Percentiles rank a stretch among this genome's conserved stretches.
phyloP scores from a whole-genome alignment of 2,329 filamentous ascomycete species.

The Neurospora sp. region DNA sequence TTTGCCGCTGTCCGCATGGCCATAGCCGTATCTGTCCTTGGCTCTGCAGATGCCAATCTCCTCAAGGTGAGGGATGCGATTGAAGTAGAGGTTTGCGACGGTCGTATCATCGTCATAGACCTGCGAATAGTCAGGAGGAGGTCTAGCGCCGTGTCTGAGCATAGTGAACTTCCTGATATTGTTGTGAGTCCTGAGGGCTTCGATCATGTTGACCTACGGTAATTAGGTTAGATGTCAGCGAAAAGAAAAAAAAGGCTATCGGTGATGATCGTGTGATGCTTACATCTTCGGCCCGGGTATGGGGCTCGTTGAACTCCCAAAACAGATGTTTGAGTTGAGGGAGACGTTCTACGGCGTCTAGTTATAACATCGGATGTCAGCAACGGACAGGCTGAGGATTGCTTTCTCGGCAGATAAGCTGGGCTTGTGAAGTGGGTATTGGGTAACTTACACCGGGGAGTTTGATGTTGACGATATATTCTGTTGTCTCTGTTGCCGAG shows the following conservation, averaged over 20 bases:
- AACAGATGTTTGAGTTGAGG: background rate
- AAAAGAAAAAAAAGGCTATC: background rate
- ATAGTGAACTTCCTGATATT: background rate
- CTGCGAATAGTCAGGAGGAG: background rate
- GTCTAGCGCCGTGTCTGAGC: background rate
- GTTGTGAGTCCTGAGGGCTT: background rate
- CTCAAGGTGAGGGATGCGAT: background rate
- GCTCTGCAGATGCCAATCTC: background rate
- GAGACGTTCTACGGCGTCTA: background rate
- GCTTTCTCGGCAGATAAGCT: background rate
- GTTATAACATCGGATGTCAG: background rate
- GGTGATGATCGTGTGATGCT: background rate
- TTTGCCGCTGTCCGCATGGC: background rate
- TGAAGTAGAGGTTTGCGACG: background rate
- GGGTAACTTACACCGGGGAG: background rate
- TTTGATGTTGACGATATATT: background rate
- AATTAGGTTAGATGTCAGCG: background rate
- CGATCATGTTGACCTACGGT: background rate
- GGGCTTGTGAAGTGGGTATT: background rate
- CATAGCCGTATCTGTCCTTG: background rate
- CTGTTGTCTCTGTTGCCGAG: background rate
- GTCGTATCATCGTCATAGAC: background rate
- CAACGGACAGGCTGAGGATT: background rate
- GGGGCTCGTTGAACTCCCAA: background rate
- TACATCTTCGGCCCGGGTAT: background rate